phyloP scores from a whole-genome alignment of 2,329 filamentous ascomycete species.

The Huntiella abstrusa region DNA sequence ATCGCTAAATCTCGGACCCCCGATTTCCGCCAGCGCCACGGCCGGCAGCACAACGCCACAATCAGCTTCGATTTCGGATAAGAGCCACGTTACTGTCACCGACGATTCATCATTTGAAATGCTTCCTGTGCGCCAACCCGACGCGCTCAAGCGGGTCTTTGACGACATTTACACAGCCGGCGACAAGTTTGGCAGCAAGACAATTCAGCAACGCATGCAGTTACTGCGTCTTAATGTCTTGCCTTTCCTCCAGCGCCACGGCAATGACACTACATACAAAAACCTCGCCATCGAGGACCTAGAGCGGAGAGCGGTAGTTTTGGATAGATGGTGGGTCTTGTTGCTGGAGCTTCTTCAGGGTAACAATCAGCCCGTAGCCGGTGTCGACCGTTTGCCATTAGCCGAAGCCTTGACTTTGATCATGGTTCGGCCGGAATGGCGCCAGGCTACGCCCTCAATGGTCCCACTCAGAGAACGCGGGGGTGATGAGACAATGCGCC shows the following conservation, averaged over 20 bases:
- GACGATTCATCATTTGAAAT: constrained; percentile 29
- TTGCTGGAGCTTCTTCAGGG: constrained; percentile 68
- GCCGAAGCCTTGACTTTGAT: constrained; percentile 62
- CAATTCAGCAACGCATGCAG: constrained; percentile 46
- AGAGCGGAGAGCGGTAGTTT: constrained; percentile 57
- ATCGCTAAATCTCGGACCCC: constrained; percentile 25
- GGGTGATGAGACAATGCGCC: constrained; percentile 26
- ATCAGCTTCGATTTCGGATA: constrained; percentile 21
- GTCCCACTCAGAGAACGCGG: constrained; percentile 42
- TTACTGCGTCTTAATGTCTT: constrained; percentile 54
- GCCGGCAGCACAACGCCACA: constrained; percentile 20
- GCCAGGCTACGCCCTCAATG: constrained; percentile 49
- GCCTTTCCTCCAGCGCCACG: constrained; percentile 57
- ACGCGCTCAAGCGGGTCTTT: constrained; percentile 37
- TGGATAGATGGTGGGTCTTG: constrained; percentile 82
- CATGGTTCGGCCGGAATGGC: constrained; percentile 83
- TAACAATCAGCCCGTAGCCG: constrained; percentile 49
- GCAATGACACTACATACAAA: constrained; percentile 45
- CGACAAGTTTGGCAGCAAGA: constrained; percentile 46
- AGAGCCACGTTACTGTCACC: constrained; percentile 20
- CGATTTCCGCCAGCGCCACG: constrained; percentile 18
- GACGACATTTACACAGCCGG: constrained; percentile 31
- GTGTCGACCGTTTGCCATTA: constrained; percentile 64
- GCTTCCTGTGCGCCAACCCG: constrained; percentile 22
- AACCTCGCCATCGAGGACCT: constrained; percentile 58